Base-by-base conservation (phyloP, 1,139 yeast species). In the Hemisphaericaspora lyxosophila region DNA sequence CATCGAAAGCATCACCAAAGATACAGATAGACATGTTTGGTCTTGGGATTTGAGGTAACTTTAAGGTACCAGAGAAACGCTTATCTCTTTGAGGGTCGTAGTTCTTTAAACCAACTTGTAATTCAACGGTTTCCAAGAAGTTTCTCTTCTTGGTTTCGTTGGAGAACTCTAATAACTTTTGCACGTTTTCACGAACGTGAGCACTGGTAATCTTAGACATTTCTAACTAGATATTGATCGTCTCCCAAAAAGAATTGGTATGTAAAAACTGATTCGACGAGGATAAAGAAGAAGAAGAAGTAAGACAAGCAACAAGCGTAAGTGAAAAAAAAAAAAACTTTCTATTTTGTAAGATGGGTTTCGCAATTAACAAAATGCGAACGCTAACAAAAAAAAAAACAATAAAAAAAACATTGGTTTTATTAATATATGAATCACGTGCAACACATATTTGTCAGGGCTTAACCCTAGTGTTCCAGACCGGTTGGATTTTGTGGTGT, bases 21-120 rank as follows among this genome's bases (percentile, higher is more conserved):
- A 94, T 89, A 80, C 98, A 94, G 80, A 94, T 77, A 77, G 97
- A 87, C 97, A 94, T 88, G 96, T 92, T 92, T 78, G 99, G 99
- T 84, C 99, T 94, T 80, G 98, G 98, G 59, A 95, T 96, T 70
- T 84, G 84, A 69, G 99, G 99, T 66, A 94, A 83, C 80, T 85
- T 92, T 80, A 94, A 85, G 68, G 97, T 70, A 81, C 99, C 99
- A 72, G 97, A 90, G 97, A 94, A 94, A 88, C 99, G 97, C 92
- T 94, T 94, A 78, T 94, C 99, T 86, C 99, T 90, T 82, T 94
- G 98, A 71, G 99, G 97, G 76, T 94, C 99, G 80, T 94, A 94
- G 95, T 92, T 92, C 92, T 94, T 94, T 67, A 94, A 84, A 74
- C 98, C 98, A 67, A 94, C 96, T 81, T 94, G 98, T 72, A 94